phyloP scores from a whole-genome alignment of 352 stramenopile species.

The Sclerospora graminicola region DNA sequence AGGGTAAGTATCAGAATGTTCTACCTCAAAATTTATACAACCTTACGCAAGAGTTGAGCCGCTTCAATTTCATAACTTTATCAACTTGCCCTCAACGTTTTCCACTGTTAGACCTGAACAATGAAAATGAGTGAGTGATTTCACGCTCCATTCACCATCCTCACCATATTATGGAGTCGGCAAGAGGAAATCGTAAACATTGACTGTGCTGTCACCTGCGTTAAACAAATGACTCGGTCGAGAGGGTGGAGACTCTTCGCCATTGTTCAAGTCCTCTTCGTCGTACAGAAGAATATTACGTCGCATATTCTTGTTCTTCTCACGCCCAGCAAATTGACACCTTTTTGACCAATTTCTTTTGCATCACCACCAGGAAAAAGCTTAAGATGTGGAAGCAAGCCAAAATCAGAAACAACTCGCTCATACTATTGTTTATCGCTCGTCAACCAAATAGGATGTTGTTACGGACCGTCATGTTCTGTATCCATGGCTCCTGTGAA shows the following conservation, averaged over 20 bases:
- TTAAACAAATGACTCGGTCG: slow-evolving; percentile 21
- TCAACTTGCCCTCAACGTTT: no score
- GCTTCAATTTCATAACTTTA: no score
- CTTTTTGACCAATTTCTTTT: slow-evolving; percentile 94
- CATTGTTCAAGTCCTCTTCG: slow-evolving; percentile 24
- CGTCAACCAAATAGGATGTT: slow-evolving; percentile 90
- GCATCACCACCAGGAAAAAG: slow-evolving; percentile 77
- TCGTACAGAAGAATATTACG: slow-evolving; percentile 37
- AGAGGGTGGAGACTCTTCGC: no score
- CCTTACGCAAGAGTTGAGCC: no score
- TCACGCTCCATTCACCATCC: no score
- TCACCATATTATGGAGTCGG: slow-evolving; percentile 19
- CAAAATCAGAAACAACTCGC: slow-evolving; percentile 54
- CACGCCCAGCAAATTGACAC: slow-evolving; percentile 38
- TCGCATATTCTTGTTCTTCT: slow-evolving; percentile 46
- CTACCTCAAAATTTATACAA: no score
- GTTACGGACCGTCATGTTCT: slow-evolving; percentile 88
- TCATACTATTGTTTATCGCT: slow-evolving; percentile 38
- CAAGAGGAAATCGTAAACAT: slow-evolving; percentile 36
- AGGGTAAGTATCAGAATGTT: no score
- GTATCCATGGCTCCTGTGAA: no score
- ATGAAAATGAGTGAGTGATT: no score
- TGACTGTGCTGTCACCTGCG: slow-evolving; percentile 22
- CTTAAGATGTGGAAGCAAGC: slow-evolving; percentile 74
- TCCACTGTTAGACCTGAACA: no score